Evolutionary conservation across 2,329 filamentous ascomycete genomes (phyloP).

Genomic region (Penicillium sp.): DNA sequence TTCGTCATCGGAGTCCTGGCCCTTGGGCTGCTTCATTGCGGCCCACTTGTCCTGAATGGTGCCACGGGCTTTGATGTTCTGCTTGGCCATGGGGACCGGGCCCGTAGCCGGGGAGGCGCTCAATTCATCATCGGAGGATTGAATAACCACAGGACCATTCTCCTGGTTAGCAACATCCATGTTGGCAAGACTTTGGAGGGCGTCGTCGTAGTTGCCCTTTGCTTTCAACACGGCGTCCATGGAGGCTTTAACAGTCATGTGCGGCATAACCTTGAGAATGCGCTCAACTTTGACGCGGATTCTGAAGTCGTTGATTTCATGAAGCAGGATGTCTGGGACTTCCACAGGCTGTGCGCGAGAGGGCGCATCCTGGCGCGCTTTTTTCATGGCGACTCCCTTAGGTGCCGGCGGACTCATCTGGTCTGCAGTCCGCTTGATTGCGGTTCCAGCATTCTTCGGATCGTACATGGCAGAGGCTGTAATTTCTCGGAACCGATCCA

Average conservation of each 20-base stretch:
- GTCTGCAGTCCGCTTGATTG: constrained; percentile 42
- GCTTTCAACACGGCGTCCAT: constrained; percentile 51
- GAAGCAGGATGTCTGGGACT: constrained; percentile 43
- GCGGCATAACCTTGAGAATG: constrained; percentile 50
- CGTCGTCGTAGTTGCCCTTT: constrained; percentile 55
- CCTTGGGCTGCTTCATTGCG: constrained; percentile 40
- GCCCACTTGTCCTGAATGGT: constrained; percentile 61
- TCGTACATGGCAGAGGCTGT: constrained; percentile 45
- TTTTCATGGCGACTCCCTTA: constrained; percentile 40
- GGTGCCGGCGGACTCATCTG: constrained; percentile 43
- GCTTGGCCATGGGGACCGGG: constrained; percentile 41
- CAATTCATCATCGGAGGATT: constrained; percentile 45
- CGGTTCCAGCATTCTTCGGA: constrained; percentile 22
- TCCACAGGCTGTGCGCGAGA: constrained; percentile 48
- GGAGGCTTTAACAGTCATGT: constrained; percentile 47
- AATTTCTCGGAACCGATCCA: constrained; percentile 45
- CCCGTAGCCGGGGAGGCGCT: constrained; percentile 21
- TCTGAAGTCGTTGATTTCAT: constrained; percentile 52
- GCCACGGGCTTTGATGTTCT: constrained; percentile 54
- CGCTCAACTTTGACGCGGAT: constrained; percentile 52
- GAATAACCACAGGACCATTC: constrained; percentile 11
- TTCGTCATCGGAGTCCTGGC: constrained; percentile 24
- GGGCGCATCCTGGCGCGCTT: constrained; percentile 41
- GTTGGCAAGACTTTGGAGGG: constrained; percentile 49
- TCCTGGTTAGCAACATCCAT: constrained; percentile 10